phyloP scores from a whole-genome alignment of 805 yeast species.

The Saccharomycopsis lassenensis region DNA sequence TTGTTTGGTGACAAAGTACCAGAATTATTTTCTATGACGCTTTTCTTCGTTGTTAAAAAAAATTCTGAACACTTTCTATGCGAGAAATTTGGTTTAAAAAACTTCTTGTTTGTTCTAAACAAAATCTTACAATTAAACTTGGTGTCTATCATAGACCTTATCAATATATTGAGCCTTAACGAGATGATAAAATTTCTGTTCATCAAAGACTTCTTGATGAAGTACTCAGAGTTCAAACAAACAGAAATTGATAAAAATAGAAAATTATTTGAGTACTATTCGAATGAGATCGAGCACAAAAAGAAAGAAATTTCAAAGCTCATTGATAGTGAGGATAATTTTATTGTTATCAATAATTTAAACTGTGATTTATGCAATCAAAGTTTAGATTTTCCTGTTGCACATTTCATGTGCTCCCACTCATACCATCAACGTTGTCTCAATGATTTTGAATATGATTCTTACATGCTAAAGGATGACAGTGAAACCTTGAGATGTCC shows the following conservation, averaged over 20 bases:
- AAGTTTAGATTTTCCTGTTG: slow-evolving; percentile 63
- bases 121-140: slow-evolving; percentile 41
- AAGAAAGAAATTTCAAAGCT: slow-evolving; percentile 42
- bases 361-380: slow-evolving; percentile 56
- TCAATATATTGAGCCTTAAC: slow-evolving; percentile 54
- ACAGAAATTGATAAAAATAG: slow-evolving; percentile 59
- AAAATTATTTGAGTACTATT: slow-evolving; percentile 57
- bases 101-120: slow-evolving; percentile 37
- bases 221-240: slow-evolving; percentile 46
- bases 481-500: slow-evolving; percentile 47
- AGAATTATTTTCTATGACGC: slow-evolving; percentile 53
- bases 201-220: slow-evolving; percentile 56
- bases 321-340: slow-evolving; percentile 21
- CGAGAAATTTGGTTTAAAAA: slow-evolving; percentile 41
- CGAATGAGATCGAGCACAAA: slow-evolving; percentile 49
- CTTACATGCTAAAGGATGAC: slow-evolving; percentile 18
- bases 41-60: slow-evolving; percentile 31
- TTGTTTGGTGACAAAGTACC: slow-evolving; percentile 54
- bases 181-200: slow-evolving; percentile 40
- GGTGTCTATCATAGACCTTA: slow-evolving; percentile 64
- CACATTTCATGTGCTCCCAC: slow-evolving; percentile 80
- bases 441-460: slow-evolving; percentile 32
- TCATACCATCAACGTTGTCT: slow-evolving; percentile 79
- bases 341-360: slow-evolving; percentile 36
- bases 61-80: slow-evolving; percentile 28